Evolutionary conservation across 148 eudicot genomes (phyloP), one percentile per base, ranked within the genome.

Genomic region (Cornus florida): DNA sequence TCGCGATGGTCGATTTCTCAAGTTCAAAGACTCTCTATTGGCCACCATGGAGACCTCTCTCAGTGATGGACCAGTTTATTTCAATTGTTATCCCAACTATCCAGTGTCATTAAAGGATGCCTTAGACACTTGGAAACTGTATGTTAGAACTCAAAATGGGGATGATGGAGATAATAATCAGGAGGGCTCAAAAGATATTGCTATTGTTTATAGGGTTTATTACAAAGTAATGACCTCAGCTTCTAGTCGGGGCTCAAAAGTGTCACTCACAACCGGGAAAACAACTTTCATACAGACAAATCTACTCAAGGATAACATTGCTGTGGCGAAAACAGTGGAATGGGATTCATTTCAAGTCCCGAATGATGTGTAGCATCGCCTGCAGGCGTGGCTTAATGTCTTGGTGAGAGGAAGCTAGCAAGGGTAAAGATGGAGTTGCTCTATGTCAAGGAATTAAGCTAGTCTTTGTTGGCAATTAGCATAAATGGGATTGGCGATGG

Each of bases 51-150:
- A 43, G 48, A 41, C 73, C 13, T 39, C 53, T 23, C 28, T 70
- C 6, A 1, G 53, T 39, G 41, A 70, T 20, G 73, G 73, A 2
- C 73, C 73, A 1, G 41, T 70, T 70, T 70, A 16, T 70, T 70
- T 70, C 6, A 43, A 70, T 11, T 70, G 73, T 41, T 41, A 70
- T 70, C 73, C 73, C 10, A 17, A 23, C 24, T 70, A 70, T 50
- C 1, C 6, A 41, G 73, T 70, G 24, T 41, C 31, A 2, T 19
- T 70, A 20, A 9, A 6, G 56, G 73, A 70, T 70, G n/a, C n/a
- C 22, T 56, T 70, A 20, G 23, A 20, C 1, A 23, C 41, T 41
- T 19, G 41, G 7, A 70, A 3, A 28, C 48, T 70, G 0, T 6
- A 70, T 7, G 22, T 70, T 10, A 38, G 41, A n/a, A 39, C 43